A percentile compares a stretch with the other conserved stretches of the same genome.
phyloP scores from a whole-genome alignment of 345 rosid genomes.

The Citrus maxima region DNA sequence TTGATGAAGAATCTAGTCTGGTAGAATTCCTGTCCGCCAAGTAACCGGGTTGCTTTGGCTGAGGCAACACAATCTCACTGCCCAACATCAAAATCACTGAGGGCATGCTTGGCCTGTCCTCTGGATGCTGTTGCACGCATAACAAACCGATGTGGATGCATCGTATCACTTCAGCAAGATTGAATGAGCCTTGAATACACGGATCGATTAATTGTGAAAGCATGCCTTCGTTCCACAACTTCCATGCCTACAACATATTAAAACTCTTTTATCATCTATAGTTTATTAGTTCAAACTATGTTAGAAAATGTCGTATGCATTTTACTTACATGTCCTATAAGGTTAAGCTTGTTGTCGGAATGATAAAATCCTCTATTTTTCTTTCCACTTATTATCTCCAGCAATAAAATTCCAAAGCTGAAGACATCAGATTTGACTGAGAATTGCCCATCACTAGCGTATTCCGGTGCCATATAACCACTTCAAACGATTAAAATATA shows the following conservation, averaged over 20 bases:
- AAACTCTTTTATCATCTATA: neutral
- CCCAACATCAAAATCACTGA: slow-evolving; percentile 43
- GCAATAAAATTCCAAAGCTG: slow-evolving; percentile 35
- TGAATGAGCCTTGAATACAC: neutral
- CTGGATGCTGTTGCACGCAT: slow-evolving; percentile 39
- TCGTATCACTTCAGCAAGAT: slow-evolving; percentile 19
- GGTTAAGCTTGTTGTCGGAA: slow-evolving; percentile 14
- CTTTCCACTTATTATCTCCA: slow-evolving; percentile 37
- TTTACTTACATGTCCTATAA: slow-evolving; percentile 31
- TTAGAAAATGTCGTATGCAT: neutral
- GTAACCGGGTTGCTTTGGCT: slow-evolving; percentile 44
- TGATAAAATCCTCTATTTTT: slow-evolving; percentile 32
- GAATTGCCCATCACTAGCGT: neutral
- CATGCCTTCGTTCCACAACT: slow-evolving; percentile 33
- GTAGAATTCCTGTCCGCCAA: slow-evolving; percentile 1
- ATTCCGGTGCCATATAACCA: no score
- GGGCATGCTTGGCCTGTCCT: slow-evolving; percentile 45
- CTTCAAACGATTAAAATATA: no score
- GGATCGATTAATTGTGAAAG: slow-evolving; percentile 22
- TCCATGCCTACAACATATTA: slow-evolving; percentile 35
- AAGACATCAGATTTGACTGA: slow-evolving; percentile 42
- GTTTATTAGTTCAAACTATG: neutral
- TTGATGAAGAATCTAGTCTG: slow-evolving; percentile 25
- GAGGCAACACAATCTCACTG: slow-evolving; percentile 30
- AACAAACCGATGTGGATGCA: slow-evolving; percentile 43